phyloP scores from a whole-genome alignment of 2,329 filamentous ascomycete genomes.

The Fusarium transvaalense region DNA sequence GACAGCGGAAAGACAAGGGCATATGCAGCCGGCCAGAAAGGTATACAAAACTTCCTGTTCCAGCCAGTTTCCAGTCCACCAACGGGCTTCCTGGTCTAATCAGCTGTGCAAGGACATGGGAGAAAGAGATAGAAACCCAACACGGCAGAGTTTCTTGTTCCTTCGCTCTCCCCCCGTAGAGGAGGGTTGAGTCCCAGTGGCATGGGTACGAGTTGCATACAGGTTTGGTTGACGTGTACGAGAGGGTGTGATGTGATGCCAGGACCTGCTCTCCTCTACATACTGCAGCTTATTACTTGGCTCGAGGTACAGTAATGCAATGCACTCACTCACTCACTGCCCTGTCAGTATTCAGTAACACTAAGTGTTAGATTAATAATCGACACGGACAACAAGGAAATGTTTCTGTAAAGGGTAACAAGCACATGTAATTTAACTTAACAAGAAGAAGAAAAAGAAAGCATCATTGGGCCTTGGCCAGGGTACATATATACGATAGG shows the following conservation, averaged over 20 bases:
- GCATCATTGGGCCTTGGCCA: not conserved
- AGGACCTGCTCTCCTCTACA: not conserved
- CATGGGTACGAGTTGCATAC: conserved; percentile 8
- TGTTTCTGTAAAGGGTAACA: not conserved
- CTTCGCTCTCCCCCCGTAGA: not conserved
- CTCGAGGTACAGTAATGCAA: not conserved
- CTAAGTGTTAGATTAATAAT: not conserved
- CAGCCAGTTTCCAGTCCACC: not conserved
- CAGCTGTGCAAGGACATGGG: conserved; percentile 25
- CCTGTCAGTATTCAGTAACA: not conserved
- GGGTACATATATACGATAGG: not conserved
- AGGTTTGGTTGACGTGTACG: not conserved
- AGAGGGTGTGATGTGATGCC: conserved; percentile 24
- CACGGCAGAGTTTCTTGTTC: not conserved
- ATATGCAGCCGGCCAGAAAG: conserved; percentile 37
- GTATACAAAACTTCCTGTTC: not conserved
- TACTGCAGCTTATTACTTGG: not conserved
- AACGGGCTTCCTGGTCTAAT: not conserved
- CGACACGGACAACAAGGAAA: not conserved
- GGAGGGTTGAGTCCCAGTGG: conserved; percentile 4
- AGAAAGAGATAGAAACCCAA: not conserved
- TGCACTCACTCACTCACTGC: not conserved
- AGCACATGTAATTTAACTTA: not conserved
- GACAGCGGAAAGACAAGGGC: not conserved
- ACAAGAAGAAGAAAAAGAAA: not conserved